phyloP scores from a whole-genome alignment of 768 basidiomycete genomes.

The Boletales sp. region DNA sequence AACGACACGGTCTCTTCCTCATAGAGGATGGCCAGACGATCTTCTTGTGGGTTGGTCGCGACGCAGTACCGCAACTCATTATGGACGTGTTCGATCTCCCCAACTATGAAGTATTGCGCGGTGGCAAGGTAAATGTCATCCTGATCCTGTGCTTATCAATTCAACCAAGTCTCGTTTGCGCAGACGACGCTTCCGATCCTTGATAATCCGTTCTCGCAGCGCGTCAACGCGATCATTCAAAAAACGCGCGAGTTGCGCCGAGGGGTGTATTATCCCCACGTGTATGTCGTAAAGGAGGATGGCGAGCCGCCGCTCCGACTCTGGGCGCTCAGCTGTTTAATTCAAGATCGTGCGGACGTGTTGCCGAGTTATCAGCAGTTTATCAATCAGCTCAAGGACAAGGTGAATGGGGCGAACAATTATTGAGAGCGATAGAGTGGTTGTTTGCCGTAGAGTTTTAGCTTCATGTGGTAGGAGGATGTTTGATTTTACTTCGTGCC shows the following conservation, averaged over 20 bases:
- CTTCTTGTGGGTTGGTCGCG: slow-evolving; percentile 97
- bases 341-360: slow-evolving; percentile 94
- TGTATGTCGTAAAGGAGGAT: slow-evolving; percentile 97
- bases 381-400: slow-evolving; percentile 85
- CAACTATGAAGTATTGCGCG: slow-evolving; percentile 82
- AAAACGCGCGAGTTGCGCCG: slow-evolving; percentile 94
- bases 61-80: slow-evolving; percentile 93
- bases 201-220: slow-evolving; percentile 94
- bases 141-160: background rate
- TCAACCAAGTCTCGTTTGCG: background rate
- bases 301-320: slow-evolving; percentile 91
- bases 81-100: slow-evolving; percentile 93
- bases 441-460: background rate
- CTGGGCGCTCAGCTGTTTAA: slow-evolving; percentile 92
- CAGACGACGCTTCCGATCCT: slow-evolving; percentile 86
- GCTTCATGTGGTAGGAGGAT: too few relatives aligned
- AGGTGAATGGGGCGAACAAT: slow-evolving; percentile 43
- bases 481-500: too few relatives aligned
- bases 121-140: slow-evolving; percentile 71
- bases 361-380: slow-evolving; percentile 97
- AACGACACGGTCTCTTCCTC: slow-evolving; percentile 91
- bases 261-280: slow-evolving; percentile 88
- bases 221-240: slow-evolving; percentile 89
- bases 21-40: slow-evolving; percentile 98
- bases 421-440: slow-evolving; percentile 14